Evolutionary conservation across 352 stramenopile species (phyloP), one percentile per base, ranked within the genome.

Genomic region (Phytophthora sp.): DNA sequence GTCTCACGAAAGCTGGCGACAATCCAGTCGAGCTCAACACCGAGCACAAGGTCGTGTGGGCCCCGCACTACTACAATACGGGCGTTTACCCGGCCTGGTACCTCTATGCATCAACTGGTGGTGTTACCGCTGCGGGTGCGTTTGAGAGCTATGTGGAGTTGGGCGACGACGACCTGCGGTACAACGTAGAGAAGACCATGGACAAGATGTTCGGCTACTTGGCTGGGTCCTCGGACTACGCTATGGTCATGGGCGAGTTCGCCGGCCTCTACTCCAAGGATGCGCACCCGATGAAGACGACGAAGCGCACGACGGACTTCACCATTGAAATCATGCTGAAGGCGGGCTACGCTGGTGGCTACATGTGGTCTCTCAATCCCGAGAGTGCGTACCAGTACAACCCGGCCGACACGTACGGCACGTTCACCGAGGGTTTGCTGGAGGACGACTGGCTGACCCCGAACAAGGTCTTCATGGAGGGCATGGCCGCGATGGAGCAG

Each of bases 301-400:
- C 76, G 0, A 82, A 80, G 51, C 80, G 82, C 24, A 77, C 74
- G 17, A 91, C 78, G 1, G 84, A 92, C 55, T 82, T 69, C 17
- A 84, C 80, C 4, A 79, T 92, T 27, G 54, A 87, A 15, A 59
- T 82, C 6, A 85, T 89, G 68, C n/a, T 87, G 4, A 64, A 86
- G 26, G 54, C 69, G 0, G 66, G 66, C 0, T 84, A 84, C 34
- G 79, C 77, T 0, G 77, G 81, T 5, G 82, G 77, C 7, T 92
- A 88, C 66, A 90, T 92, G 81, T 92, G 81, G 79, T 89, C 81
- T 8, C 61, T 90, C 5, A 90, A 91, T 27, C 79, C 83, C 0
- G 81, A 89, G 61, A 86, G 74, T 48, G 83, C 75, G 46, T 90
- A 88, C 70, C 69, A 86, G 59, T 89, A 74, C 72, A 89, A 92